phyloP scores from a whole-genome alignment of 2,329 filamentous ascomycete genomes.

The Cyphellophora attinorum region DNA sequence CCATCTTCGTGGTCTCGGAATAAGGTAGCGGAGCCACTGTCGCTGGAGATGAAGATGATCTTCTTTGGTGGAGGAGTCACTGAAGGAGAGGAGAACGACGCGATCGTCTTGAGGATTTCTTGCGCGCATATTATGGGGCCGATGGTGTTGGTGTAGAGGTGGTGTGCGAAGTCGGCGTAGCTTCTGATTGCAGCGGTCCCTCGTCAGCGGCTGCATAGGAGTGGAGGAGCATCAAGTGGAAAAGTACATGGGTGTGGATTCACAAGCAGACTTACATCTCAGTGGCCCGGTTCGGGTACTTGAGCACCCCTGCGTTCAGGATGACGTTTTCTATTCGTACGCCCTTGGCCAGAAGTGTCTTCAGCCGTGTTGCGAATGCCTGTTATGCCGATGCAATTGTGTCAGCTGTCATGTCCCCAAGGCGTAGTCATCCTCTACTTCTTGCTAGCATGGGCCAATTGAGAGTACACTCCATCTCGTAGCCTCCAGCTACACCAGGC shows the following conservation, averaged over 20 bases:
- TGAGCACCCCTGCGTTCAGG: slow-evolving; percentile 47
- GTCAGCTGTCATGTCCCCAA: too few relatives aligned
- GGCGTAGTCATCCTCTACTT: too few relatives aligned
- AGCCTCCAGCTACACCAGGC: too few relatives aligned
- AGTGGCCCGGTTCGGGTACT: slow-evolving; percentile 47
- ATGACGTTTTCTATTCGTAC: slow-evolving; percentile 44
- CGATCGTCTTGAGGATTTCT: slow-evolving; percentile 41
- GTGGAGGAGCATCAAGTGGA: too few relatives aligned
- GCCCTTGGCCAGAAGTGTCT: slow-evolving; percentile 26
- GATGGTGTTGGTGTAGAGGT: slow-evolving; percentile 49
- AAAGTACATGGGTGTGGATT: too few relatives aligned
- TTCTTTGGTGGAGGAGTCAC: slow-evolving; percentile 38
- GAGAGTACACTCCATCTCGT: too few relatives aligned
- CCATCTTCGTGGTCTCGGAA: slow-evolving; percentile 49
- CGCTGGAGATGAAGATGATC: slow-evolving; percentile 48
- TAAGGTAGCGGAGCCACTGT: slow-evolving; percentile 42
- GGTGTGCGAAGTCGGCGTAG: slow-evolving; percentile 44
- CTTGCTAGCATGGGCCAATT: too few relatives aligned
- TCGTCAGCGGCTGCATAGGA: too few relatives aligned
- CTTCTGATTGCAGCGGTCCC: slow-evolving; percentile 28
- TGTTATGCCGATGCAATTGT: too few relatives aligned
- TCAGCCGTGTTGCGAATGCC: slow-evolving; percentile 34
- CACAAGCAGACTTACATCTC: slow-evolving; percentile 32
- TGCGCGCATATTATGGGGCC: slow-evolving; percentile 50
- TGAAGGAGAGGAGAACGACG: too few relatives aligned